These are phyloP conservation scores for Echinosphaeria canescens DNA, from an alignment of 2,329 filamentous ascomycete species.

Conservation along the genomic window DNA sequence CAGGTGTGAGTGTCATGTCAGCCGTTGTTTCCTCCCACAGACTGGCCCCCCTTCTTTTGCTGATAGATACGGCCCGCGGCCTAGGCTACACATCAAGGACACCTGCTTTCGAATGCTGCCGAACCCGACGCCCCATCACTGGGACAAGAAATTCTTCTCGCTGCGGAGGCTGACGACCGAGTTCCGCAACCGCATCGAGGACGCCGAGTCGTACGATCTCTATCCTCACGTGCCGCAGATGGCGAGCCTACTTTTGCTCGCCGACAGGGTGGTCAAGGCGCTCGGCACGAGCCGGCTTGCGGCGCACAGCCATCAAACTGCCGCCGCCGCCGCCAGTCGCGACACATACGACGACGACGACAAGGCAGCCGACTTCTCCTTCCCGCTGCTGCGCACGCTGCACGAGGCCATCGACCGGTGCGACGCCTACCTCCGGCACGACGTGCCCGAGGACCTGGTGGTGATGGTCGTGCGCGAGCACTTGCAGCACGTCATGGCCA, in stretches of 20 bases:
- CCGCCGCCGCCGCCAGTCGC: no score
- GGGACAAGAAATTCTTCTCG: slow-evolving; percentile 26
- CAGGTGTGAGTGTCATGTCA: no score
- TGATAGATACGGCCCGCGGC: no score
- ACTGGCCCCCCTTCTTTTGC: no score
- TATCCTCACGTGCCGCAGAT: slow-evolving; percentile 2
- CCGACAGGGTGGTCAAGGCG: slow-evolving; percentile 2
- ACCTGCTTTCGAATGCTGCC: slow-evolving; percentile 30
- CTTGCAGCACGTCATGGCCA: slow-evolving; percentile 21
- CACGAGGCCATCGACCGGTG: slow-evolving; percentile 17
- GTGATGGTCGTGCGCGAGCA: slow-evolving; percentile 24
- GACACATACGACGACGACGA: no score
- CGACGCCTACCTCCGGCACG: slow-evolving; percentile 18
- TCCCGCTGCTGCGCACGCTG: slow-evolving; percentile 15
- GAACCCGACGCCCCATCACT: slow-evolving; percentile 31
- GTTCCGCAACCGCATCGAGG: slow-evolving; percentile 11
- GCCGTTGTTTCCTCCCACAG: no score
- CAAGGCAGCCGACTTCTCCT: slow-evolving; percentile 10
- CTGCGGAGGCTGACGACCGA: slow-evolving; percentile 17
- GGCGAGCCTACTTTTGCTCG: slow-evolving; percentile 3
- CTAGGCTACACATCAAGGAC: slow-evolving; percentile 24
- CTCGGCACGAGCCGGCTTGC: slow-evolving; percentile 1
- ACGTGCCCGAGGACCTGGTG: slow-evolving; percentile 13
- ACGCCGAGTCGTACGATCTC: slow-evolving; percentile 4
- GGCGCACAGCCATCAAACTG: no score